Conservation (phyloP, 225 moss, liverwort and hornwort species). For the Sphagnum tenellum region DNA sequence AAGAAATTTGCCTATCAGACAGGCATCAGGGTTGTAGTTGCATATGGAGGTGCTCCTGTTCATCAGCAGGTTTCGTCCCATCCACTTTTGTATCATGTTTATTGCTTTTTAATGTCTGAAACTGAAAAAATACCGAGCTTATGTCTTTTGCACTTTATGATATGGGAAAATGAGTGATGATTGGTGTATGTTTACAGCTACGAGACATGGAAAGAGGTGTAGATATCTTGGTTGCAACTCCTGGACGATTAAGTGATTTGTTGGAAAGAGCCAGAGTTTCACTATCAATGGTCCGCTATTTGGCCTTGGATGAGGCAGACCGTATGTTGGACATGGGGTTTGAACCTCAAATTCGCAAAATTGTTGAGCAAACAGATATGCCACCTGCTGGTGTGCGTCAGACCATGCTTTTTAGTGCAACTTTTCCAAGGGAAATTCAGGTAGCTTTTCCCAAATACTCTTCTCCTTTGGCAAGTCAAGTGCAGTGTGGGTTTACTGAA, state of each 20-base stretch:
- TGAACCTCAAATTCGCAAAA: constrained; percentile 91
- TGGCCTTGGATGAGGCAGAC: constrained; percentile 93
- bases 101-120: too few species aligned
- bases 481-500: too few species aligned
- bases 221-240: constrained; percentile 91
- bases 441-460: constrained; percentile 11
- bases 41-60: constrained; percentile 92
- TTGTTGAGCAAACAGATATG: constrained; percentile 98
- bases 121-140: too few species aligned
- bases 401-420: constrained; percentile 97
- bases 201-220: constrained; percentile 97
- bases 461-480: neutral
- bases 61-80: constrained; percentile 53
- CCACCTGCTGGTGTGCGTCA: constrained; percentile 67
- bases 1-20: constrained; percentile 99
- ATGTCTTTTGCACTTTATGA: neutral
- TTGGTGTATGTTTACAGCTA: constrained; percentile 20
- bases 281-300: constrained; percentile 73
- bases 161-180: neutral
- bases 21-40: constrained; percentile 89
- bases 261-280: constrained; percentile 89
- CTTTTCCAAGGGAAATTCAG: constrained; percentile 94
- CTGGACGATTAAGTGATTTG: constrained; percentile 79
- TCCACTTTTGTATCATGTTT: too few species aligned
- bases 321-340: constrained; percentile 99